A percentile compares a stretch with the other conserved stretches of the same genome.
These are phyloP conservation scores for Jackrogersella minutella DNA, from an alignment of 495 filamentous ascomycete genomes.

Conservation along the genomic window DNA sequence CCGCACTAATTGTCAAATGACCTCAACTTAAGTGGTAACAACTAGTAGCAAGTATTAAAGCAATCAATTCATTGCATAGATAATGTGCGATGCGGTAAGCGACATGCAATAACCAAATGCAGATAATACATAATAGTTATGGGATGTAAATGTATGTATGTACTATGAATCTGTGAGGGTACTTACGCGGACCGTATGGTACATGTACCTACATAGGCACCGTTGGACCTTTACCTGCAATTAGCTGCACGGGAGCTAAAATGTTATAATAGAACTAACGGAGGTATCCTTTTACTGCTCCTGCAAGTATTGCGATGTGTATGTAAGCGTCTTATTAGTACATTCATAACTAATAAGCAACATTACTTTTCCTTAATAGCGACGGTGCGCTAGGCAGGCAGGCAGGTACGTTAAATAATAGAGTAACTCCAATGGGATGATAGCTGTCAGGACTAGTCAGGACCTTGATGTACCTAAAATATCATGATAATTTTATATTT, in stretches of 20 bases:
- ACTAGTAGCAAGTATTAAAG: not conserved
- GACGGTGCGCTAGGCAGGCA: no score
- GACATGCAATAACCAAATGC: conserved; percentile 18
- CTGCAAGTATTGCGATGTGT: conserved; percentile 17
- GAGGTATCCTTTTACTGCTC: conserved; percentile 12
- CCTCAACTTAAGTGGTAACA: not conserved
- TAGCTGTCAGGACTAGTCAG: no score
- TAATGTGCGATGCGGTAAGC: conserved; percentile 20
- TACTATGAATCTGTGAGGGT: no score
- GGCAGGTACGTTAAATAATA: no score
- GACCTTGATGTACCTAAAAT: no score
- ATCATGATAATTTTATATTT: no score
- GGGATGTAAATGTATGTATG: no score
- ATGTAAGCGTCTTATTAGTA: not conserved
- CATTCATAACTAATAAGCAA: not conserved
- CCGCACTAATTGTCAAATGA: no score
- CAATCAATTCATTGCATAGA: not conserved
- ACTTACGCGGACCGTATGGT: no score
- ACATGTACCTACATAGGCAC: no score
- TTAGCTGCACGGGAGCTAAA: not conserved
- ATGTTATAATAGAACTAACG: conserved; percentile 17
- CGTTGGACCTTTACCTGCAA: not conserved
- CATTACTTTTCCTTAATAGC: not conserved
- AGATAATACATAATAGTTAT: no score
- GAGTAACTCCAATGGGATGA: no score